phyloP scores from a whole-genome alignment of 1,139 yeast species.

The Debaryomyces sp. region DNA sequence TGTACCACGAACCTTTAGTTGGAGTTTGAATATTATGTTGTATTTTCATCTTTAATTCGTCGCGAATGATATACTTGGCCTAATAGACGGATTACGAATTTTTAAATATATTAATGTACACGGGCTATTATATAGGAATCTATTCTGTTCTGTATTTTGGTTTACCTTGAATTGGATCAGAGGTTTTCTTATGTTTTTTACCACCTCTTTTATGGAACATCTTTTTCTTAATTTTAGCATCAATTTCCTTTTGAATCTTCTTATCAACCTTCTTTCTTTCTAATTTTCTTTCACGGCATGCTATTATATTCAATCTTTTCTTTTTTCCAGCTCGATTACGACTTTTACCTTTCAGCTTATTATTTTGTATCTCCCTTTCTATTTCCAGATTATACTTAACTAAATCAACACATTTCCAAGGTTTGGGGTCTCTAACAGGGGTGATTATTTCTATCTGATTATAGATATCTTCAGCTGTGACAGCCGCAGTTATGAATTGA shows the following conservation, averaged over 20 bases:
- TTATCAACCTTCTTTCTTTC: conserved; percentile 33
- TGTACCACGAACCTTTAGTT: background rate
- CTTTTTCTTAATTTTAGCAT: conserved; percentile 38
- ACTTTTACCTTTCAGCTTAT: conserved; percentile 27
- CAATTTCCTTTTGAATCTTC: conserved; percentile 29
- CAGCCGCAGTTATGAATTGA: conserved; percentile 45
- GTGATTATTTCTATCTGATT: conserved; percentile 15
- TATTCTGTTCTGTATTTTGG: conserved; percentile 49
- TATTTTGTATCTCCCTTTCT: conserved; percentile 26
- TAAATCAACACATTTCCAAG: conserved; percentile 44
- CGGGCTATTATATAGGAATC: background rate
- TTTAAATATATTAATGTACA: conserved; percentile 6
- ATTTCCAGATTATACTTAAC: conserved; percentile 39
- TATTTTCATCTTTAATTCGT: background rate
- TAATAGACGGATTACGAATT: background rate
- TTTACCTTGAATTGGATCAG: conserved; percentile 17
- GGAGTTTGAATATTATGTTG: background rate
- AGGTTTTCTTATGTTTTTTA: conserved; percentile 41
- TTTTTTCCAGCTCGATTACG: conserved; percentile 51
- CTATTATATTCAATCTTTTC: conserved; percentile 46
- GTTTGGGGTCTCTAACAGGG: conserved; percentile 16
- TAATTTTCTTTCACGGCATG: conserved; percentile 41
- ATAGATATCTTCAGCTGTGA: conserved; percentile 45
- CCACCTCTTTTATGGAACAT: conserved; percentile 52
- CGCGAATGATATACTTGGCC: background rate